phyloP scores from a whole-genome alignment of 352 stramenopile genomes.

The Pythium guiyangense region DNA sequence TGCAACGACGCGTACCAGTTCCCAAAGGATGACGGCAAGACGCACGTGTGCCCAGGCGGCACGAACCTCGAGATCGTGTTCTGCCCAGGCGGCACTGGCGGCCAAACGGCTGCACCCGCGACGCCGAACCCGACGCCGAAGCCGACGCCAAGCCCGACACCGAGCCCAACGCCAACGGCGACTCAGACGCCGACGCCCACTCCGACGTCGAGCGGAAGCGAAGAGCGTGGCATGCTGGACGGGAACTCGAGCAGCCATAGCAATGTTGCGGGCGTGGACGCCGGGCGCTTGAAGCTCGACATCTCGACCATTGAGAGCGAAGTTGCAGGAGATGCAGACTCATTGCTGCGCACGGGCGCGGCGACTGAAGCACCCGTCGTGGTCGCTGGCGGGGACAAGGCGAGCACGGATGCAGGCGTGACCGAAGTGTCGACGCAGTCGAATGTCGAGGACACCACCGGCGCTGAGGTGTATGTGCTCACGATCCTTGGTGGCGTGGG shows the following conservation, averaged over 20 bases:
- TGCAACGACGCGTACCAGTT: constrained; percentile 61
- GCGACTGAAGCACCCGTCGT: not conserved
- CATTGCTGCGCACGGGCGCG: not conserved
- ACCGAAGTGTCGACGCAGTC: constrained; percentile 32
- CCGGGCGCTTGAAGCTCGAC: not conserved
- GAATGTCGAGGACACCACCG: not conserved
- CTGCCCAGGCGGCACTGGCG: constrained; percentile 42
- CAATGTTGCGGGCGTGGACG: not conserved
- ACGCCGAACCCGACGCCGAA: constrained; percentile 21
- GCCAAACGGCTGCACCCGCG: constrained; percentile 11
- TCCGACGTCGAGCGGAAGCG: constrained; percentile 4
- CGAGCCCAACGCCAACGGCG: constrained; percentile 20
- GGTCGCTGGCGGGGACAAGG: constrained; percentile 19
- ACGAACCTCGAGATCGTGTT: constrained; percentile 57
- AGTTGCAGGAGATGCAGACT: constrained; percentile 6
- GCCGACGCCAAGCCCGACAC: constrained; percentile 10
- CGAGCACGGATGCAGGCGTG: not conserved
- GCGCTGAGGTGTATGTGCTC: constrained; percentile 30
- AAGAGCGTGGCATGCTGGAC: constrained; percentile 3
- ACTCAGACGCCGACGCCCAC: constrained; percentile 25
- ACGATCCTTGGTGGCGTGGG: constrained; percentile 26
- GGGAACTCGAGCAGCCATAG: not conserved
- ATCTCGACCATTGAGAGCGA: constrained; percentile 3
- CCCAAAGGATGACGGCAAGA: constrained; percentile 73
- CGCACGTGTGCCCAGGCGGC: constrained; percentile 36